Base-by-base conservation (phyloP, 2,329 filamentous ascomycete genomes). In the Neofusicoccum sp. region DNA sequence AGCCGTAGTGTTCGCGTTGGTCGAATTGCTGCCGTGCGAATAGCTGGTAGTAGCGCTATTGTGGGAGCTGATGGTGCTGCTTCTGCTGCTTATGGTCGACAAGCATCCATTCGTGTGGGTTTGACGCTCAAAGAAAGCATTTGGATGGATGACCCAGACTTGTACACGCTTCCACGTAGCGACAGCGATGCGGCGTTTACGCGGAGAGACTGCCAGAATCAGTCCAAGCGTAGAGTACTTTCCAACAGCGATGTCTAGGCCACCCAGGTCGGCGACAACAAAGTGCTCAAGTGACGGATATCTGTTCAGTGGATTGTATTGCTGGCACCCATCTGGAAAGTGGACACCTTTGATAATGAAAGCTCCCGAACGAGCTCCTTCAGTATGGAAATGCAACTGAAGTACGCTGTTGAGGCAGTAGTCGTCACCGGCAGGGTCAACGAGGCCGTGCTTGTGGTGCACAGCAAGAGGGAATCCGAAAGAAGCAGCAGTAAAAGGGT, bases 261-360 rank as follows among this genome's bases (percentile, higher is more conserved):
- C 63, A 12, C 36, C 60, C 47, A 70, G 67, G 20, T 62, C 33
- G 9, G 68, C 68, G 26, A 70, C 66, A 31, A 64, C 59, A 28
- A 59, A 30, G 45, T 69, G 63, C 9, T 65, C 36, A 3, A 66
- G 36, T 11, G 5, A 38, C 11, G 8, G 36, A 40, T 64, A 62
- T 9, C 58, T 56, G 2, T 26, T 36, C 14, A 38, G 33, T 5
- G 44, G 40, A 44, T 65, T 60, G 36, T 63, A 65, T 3, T 16
- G 24, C 9, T 61, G 20, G 57, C 66, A 68, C 6, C 24, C 20
- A 30, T n/a, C 14, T 12, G 61, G 54, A 38, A 58, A 63, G 4
- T 69, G 60, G 12, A 67, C 26, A 7, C 62, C 61, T 62, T 66
- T 67, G n/a, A 67, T 28, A 8, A 69, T 62, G 40, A 63, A 69